Evolutionary conservation across 495 filamentous ascomycete species (phyloP), one percentile per base, ranked within the genome.

Genomic region (Ascobolus immersus): DNA sequence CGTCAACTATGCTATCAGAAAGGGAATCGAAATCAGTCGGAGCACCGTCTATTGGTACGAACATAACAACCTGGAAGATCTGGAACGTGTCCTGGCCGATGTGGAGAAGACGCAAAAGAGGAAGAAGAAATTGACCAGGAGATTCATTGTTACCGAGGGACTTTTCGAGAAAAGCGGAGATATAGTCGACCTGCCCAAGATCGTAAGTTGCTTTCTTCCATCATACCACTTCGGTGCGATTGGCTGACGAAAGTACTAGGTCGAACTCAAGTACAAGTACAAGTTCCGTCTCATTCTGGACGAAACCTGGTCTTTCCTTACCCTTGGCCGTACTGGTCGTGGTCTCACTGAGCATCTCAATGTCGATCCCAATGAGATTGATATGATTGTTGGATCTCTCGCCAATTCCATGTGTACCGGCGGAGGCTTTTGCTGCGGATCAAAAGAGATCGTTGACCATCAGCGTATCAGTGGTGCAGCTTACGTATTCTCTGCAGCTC

Each of bases 231-330:
- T 8, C 39, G 25, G 10, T 17, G n/a, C 29, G 8, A 9, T 21
- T 32, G 11, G 44, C 36, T 52, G 38, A 44, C 21, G n/a, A 21
- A 7, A n/a, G 11, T 7, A 35, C 23, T 37, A 80, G 74, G 64
- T 93, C 21, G 89, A 91, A 46, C 61, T 94, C 42, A 86, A 89
- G 52, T 65, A 77, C 38, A 72, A 74, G 46, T 91, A 92, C 62
- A 96, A 92, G 57, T 94, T 92, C 61, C 80, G 86, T 40, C 62
- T 96, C 21, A 89, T 94, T 38, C 71, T 96, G 13, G 86, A 96
- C 52, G 86, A 96, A 56, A 90, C 81, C 4, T 86, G 77, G 68
- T 91, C 80, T 3, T 96, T 92, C 50, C 89, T 82, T 34, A 74
- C 92, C 14, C 66, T 96, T 13, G 86, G 86, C 15, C 63, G 79